Evolutionary conservation across 768 basidiomycete genomes (phyloP).

Genomic region (Lentinula raphanica): DNA sequence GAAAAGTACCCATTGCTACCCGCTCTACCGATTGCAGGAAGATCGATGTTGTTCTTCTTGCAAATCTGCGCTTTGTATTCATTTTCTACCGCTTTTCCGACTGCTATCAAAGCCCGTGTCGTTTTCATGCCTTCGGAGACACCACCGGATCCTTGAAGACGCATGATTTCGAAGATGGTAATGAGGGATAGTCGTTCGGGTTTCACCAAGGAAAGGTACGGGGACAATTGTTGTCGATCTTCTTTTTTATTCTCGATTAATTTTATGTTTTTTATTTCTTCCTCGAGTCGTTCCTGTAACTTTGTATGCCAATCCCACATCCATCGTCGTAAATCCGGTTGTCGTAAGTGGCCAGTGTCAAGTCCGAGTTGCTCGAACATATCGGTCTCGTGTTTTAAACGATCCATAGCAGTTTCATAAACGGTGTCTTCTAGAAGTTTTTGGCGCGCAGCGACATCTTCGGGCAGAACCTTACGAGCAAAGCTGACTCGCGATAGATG

Average conservation of each 20-base stretch:
- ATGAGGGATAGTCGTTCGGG: conserved; percentile 80
- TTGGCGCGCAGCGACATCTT: conserved; percentile 71
- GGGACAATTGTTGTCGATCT: conserved; percentile 32
- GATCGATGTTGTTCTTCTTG: conserved; percentile 52
- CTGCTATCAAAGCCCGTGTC: conserved; percentile 67
- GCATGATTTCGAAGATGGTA: conserved; percentile 86
- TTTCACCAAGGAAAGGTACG: conserved; percentile 72
- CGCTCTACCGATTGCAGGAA: conserved; percentile 30
- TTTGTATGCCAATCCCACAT: conserved; percentile 84
- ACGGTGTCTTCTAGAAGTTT: conserved; percentile 80
- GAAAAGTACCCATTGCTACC: conserved; percentile 46
- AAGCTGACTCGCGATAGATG: conserved; percentile 62
- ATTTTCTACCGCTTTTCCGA: conserved; percentile 83
- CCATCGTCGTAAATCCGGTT: conserved; percentile 58
- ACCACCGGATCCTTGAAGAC: conserved; percentile 70
- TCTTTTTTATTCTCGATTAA: conserved; percentile 24
- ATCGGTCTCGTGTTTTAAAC: conserved; percentile 59
- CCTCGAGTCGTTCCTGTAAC: conserved; percentile 45
- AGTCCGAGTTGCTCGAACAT: conserved; percentile 55
- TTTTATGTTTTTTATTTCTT: conserved; percentile 45
- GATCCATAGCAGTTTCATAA: conserved; percentile 75
- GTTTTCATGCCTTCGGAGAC: conserved; percentile 87
- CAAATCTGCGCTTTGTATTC: conserved; percentile 87
- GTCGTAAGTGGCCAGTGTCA: conserved; percentile 36
- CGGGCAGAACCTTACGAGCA: conserved; percentile 56